A percentile compares a stretch with the other conserved stretches of the same genome.
Conservation (phyloP, 1,139 yeast genomes). For the Zygosaccharomyces sapae region DNA sequence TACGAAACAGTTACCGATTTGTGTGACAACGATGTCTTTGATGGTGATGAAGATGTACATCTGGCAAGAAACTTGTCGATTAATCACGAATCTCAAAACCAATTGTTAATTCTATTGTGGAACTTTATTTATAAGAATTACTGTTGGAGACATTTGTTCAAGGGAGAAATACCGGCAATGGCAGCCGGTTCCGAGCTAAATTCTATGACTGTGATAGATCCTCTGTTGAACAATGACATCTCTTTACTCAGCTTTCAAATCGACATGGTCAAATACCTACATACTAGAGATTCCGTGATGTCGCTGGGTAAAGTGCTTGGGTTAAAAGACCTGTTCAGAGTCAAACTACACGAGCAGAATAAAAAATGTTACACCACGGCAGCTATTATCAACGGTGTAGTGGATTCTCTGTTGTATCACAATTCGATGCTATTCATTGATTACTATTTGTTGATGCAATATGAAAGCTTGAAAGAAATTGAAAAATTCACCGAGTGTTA, state of each 20-base stretch:
- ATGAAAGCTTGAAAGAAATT: slow-evolving; percentile 22
- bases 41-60: slow-evolving; percentile 31
- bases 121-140: slow-evolving; percentile 31
- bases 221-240: slow-evolving; percentile 24
- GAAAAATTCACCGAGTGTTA: slow-evolving; percentile 22
- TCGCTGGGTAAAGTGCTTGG: slow-evolving; percentile 24
- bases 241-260: slow-evolving; percentile 22
- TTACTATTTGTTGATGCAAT: slow-evolving; percentile 27
- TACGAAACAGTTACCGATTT: slow-evolving; percentile 22
- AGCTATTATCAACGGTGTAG: slow-evolving; percentile 25
- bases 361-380: slow-evolving; percentile 27
- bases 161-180: slow-evolving; percentile 29
- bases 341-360: slow-evolving; percentile 21
- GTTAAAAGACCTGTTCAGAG: slow-evolving; percentile 21
- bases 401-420: slow-evolving; percentile 30
- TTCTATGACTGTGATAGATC: slow-evolving; percentile 27
- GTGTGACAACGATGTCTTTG: slow-evolving; percentile 18
- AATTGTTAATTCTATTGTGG: slow-evolving; percentile 24
- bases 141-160: slow-evolving; percentile 30
- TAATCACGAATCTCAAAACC: slow-evolving; percentile 28
- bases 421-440: slow-evolving; percentile 25
- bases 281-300: slow-evolving; percentile 24
- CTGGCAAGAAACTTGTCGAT: slow-evolving; percentile 25
- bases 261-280: slow-evolving; percentile 28
- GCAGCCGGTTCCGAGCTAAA: slow-evolving; percentile 19